phyloP scores from a whole-genome alignment of 2,329 filamentous ascomycete species.

The Sarocladium strictum region DNA sequence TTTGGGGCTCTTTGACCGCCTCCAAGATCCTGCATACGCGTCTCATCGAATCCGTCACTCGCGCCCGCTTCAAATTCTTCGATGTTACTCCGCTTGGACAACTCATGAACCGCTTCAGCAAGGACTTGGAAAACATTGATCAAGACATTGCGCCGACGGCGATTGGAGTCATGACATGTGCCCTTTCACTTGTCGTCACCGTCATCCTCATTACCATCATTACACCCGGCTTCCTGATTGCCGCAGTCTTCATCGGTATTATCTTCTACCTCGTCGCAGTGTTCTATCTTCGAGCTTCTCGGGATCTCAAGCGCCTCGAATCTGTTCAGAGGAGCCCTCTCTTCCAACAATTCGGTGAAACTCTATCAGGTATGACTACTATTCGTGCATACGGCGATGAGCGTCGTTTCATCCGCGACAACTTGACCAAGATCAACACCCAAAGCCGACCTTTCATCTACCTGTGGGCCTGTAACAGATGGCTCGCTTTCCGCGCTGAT shows the following conservation, averaged over 20 bases:
- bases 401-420: constrained; percentile 87
- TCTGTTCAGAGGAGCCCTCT: constrained; percentile 90
- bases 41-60: constrained; percentile 71
- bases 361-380: constrained; percentile 87
- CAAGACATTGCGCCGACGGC: constrained; percentile 93
- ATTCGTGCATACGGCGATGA: constrained; percentile 96
- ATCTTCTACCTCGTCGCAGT: constrained; percentile 78
- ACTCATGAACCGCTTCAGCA: constrained; percentile 97
- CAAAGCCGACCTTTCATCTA: constrained; percentile 94
- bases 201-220: constrained; percentile 81
- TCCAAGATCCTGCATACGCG: constrained; percentile 77
- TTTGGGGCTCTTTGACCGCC: constrained; percentile 84
- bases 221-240: constrained; percentile 85
- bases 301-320: constrained; percentile 90
- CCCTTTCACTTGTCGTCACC: constrained; percentile 69
- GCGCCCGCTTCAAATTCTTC: constrained; percentile 96
- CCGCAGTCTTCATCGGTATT: constrained; percentile 75
- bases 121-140: constrained; percentile 90
- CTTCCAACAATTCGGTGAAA: constrained; percentile 98
- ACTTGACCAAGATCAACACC: constrained; percentile 79
- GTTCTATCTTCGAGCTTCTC: constrained; percentile 88
- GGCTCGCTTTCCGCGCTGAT: constrained; percentile 91
- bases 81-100: constrained; percentile 93
- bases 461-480: constrained; percentile 93
- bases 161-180: constrained; percentile 65